These are phyloP conservation scores for Serendipita sp. DNA, from an alignment of 768 basidiomycete genomes.

Conservation along the genomic window DNA sequence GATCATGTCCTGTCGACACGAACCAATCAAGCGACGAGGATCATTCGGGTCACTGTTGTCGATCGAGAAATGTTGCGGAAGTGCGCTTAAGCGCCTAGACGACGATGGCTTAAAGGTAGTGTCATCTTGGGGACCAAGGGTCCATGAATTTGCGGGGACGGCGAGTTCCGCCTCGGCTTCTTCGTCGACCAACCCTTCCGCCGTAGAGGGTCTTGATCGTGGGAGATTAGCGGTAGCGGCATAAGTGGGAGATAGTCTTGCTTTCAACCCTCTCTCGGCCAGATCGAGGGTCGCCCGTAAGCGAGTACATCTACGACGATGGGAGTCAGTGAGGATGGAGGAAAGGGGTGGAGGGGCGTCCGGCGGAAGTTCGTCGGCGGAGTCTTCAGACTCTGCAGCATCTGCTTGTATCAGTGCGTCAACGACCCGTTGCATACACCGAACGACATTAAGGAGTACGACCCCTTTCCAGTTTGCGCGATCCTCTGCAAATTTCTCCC, in stretches of 20 bases:
- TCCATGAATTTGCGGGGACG: neutral
- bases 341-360: neutral
- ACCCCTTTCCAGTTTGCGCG: constrained; percentile 11
- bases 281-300: neutral
- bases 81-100: neutral
- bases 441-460: constrained; percentile 14
- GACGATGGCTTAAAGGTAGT: neutral
- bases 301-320: neutral
- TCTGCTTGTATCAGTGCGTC: constrained; percentile 7
- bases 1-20: constrained; percentile 30
- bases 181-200: constrained; percentile 1
- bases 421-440: constrained; percentile 12
- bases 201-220: neutral
- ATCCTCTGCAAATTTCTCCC: constrained; percentile 8
- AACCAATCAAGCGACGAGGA: constrained; percentile 15
- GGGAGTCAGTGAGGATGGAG: neutral
- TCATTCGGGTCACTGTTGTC: neutral
- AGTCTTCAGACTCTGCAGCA: neutral
- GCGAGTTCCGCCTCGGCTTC: constrained; percentile 1
- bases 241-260: neutral
- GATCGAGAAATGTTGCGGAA: neutral
- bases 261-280: neutral
- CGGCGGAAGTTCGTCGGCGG: constrained; percentile 2
- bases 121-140: neutral
- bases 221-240: neutral